Percentiles rank a stretch among this genome's conserved stretches.
Evolutionary conservation across 78 protist species (phyloP).

Genomic region (Trichosphaerium sp.): DNA sequence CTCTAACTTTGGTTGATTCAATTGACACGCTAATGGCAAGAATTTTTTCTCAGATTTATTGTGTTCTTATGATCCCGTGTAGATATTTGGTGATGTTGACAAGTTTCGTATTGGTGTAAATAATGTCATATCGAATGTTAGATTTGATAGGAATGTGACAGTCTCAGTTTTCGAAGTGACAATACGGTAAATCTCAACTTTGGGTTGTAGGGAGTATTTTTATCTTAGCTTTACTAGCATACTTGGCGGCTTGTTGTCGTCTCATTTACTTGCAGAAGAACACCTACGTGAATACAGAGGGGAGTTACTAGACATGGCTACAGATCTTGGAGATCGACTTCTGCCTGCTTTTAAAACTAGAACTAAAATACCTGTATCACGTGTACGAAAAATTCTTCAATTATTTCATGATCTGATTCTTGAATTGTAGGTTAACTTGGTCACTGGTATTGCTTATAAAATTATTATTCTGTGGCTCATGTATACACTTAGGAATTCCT

Average conservation of each 20-base stretch:
- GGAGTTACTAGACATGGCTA: too few species aligned
- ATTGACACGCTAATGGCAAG: too few species aligned
- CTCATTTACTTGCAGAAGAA: too few species aligned
- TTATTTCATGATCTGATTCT: too few species aligned
- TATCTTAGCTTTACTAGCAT: not conserved
- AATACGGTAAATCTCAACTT: slow-evolving; percentile 78
- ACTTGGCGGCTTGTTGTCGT: not conserved
- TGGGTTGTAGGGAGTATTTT: slow-evolving; percentile 11
- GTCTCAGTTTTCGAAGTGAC: slow-evolving; percentile 90
- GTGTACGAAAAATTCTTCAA: too few species aligned
- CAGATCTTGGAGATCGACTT: slow-evolving; percentile 77
- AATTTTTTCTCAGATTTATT: too few species aligned
- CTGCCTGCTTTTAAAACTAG: slow-evolving; percentile 78
- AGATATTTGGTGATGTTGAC: slow-evolving; percentile 22
- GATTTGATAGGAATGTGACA: slow-evolving; percentile 52
- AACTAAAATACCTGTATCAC: too few species aligned
- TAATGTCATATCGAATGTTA: slow-evolving; percentile 17
- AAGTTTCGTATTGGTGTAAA: slow-evolving; percentile 33
- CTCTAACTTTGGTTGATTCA: too few species aligned
- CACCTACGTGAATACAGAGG: too few species aligned
- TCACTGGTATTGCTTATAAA: slow-evolving; percentile 87
- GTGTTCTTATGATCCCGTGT: too few species aligned
- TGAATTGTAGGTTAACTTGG: too few species aligned
- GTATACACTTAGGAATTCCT: too few species aligned
- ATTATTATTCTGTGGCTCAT: slow-evolving; percentile 51